Conservation (phyloP, 1,284 basidiomycete genomes). For the Sanguinoderma infundibulare region DNA sequence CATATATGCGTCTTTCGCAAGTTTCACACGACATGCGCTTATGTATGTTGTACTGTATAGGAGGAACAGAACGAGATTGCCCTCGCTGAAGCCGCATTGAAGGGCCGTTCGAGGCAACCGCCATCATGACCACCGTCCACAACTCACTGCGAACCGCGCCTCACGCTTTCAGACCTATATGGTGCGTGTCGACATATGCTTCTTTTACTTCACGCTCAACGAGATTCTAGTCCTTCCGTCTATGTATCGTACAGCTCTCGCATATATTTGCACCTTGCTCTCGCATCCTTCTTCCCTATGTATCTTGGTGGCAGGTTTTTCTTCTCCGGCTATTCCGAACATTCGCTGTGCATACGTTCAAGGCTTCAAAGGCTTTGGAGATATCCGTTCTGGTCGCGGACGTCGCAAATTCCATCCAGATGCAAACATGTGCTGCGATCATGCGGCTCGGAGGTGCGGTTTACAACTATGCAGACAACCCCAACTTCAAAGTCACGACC, state of each 20-base stretch:
- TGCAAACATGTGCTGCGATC: no score
- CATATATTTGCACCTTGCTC: neutral
- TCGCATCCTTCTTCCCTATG: neutral
- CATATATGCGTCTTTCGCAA: neutral
- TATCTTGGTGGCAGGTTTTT: neutral
- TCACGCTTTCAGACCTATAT: neutral
- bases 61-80: conserved; percentile 26
- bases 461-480: no score
- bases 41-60: conserved; percentile 6
- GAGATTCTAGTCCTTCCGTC: neutral
- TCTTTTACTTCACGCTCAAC: neutral
- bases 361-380: no score
- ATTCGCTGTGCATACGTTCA: no score
- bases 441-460: no score
- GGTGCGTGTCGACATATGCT: neutral
- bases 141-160: neutral
- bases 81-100: conserved; percentile 26
- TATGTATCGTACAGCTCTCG: neutral
- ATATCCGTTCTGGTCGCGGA: no score
- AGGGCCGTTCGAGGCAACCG: conserved; percentile 10
- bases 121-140: neutral
- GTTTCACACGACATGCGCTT: no score
- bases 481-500: no score
- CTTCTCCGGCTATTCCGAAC: no score
- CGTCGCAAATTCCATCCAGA: no score